Evolutionary conservation across 805 yeast genomes (phyloP).

Genomic region (Ogataea methylovora): DNA sequence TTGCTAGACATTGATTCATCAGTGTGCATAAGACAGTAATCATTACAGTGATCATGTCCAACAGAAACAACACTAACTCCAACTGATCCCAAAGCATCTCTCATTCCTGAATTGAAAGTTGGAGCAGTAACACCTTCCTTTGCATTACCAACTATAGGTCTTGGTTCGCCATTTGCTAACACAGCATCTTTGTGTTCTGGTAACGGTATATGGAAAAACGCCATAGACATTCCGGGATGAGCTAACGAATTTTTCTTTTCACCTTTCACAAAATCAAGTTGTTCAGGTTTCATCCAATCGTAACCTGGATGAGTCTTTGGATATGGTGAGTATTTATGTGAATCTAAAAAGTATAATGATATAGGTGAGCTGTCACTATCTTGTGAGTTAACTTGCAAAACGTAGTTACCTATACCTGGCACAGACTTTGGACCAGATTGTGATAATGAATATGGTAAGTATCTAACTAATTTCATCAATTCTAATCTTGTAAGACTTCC

Average conservation of each 20-base stretch:
- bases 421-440: constrained; percentile 56
- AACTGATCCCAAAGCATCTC: constrained; percentile 47
- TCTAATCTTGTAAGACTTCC: constrained; percentile 57
- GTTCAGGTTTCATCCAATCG: constrained; percentile 75
- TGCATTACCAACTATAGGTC: constrained; percentile 47
- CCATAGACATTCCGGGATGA: constrained; percentile 53
- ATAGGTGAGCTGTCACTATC: constrained; percentile 31
- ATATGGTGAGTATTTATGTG: constrained; percentile 65
- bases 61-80: constrained; percentile 73
- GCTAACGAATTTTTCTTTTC: constrained; percentile 10
- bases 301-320: constrained; percentile 70
- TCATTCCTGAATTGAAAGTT: constrained; percentile 56
- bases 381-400: constrained; percentile 41
- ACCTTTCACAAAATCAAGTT: constrained; percentile 48
- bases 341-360: constrained; percentile 71
- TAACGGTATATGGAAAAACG: constrained; percentile 90
- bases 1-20: constrained; percentile 6
- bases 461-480: constrained; percentile 46
- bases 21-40: constrained; percentile 66
- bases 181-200: constrained; percentile 64
- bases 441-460: constrained; percentile 65
- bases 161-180: constrained; percentile 14
- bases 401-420: constrained; percentile 82
- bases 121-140: constrained; percentile 82
- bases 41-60: constrained; percentile 96